Evolutionary conservation across 2,329 filamentous ascomycete genomes (phyloP).

Genomic region (Colletotrichum sp.): DNA sequence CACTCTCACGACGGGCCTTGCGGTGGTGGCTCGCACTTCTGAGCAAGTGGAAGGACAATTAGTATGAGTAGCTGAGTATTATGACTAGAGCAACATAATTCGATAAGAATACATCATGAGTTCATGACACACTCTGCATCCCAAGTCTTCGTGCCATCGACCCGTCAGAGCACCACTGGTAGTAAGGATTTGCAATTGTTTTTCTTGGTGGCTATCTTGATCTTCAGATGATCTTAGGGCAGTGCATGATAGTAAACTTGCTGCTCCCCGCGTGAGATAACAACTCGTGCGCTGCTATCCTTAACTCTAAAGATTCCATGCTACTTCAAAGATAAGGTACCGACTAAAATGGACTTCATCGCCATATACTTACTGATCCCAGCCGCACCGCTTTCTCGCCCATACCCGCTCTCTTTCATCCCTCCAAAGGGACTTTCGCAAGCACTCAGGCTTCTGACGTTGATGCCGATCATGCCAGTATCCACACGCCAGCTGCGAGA

Average conservation of each 20-base stretch:
- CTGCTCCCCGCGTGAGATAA: too few relatives aligned
- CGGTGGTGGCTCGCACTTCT: constrained; percentile 24
- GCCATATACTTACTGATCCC: too few relatives aligned
- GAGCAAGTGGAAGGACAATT: fast-evolving
- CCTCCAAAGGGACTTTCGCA: constrained; percentile 22
- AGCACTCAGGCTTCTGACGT: constrained; percentile 38
- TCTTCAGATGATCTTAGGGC: too few relatives aligned
- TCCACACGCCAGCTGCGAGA: constrained; percentile 45
- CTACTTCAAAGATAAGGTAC: too few relatives aligned
- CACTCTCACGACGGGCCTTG: constrained; percentile 35
- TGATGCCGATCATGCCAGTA: constrained; percentile 71
- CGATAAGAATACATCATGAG: neutral
- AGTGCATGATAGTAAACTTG: neutral
- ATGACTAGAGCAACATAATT: neutral
- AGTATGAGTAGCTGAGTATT: neutral
- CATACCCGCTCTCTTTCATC: too few relatives aligned
- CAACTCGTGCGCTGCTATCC: too few relatives aligned
- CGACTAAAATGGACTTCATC: too few relatives aligned
- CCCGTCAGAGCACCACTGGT: neutral
- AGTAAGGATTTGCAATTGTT: neutral
- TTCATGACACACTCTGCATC: neutral
- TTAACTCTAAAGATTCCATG: too few relatives aligned
- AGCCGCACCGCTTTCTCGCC: too few relatives aligned
- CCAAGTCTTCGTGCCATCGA: neutral
- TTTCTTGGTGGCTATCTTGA: neutral